Evolutionary conservation across 1,284 basidiomycete genomes (phyloP), one percentile per base, ranked within the genome.

Genomic region (Rhizoctonia solani): DNA sequence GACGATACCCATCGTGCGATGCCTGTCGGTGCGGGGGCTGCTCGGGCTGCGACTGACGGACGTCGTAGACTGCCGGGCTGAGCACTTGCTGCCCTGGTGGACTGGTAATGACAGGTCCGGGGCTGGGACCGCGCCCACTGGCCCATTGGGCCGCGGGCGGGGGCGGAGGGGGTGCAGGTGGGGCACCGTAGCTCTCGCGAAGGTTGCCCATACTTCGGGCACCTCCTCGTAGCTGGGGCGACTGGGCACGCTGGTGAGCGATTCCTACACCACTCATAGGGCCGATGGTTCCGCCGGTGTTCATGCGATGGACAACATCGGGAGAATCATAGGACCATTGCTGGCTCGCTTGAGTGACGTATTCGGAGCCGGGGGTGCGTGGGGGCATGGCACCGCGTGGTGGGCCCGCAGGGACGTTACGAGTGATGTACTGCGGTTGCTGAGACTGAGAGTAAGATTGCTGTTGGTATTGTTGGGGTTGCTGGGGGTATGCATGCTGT

Each of bases 331-430:
- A 46, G 44, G 8, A 11, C 44, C 44, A 46, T 19, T 9, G 58
- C 42, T 46, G 41, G 27, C 29, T 34, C 44, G 42, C 58, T 21
- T 61, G 58, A 44, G 55, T n/a, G 37, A 50, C 41, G 21, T 61
- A 61, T 11, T 61, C 58, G 34, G 58, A 25, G 27, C 58, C 58
- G 46, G 58, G 58, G 8, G 58, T 49, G 58, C 58, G 58, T n/a
- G 58, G 46, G 29, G 23, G 46, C 58, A 61, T 61, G 16, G 58
- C 58, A 32, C 58, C 58, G 19, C 44, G 58, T 19, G 58, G 58
- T 9, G 47, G 58, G 23, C 58, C 47, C 11, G 58, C 13, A 14
- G 58, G 58, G n/a, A 61, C 21, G 14, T 44, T 50, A 16, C 58
- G 58, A 32, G 55, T 5, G n/a, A 42, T 42, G 6, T 16, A 14